Evolutionary conservation across 2,329 filamentous ascomycete genomes (phyloP).

Genomic region (Penicillium crustosum): DNA sequence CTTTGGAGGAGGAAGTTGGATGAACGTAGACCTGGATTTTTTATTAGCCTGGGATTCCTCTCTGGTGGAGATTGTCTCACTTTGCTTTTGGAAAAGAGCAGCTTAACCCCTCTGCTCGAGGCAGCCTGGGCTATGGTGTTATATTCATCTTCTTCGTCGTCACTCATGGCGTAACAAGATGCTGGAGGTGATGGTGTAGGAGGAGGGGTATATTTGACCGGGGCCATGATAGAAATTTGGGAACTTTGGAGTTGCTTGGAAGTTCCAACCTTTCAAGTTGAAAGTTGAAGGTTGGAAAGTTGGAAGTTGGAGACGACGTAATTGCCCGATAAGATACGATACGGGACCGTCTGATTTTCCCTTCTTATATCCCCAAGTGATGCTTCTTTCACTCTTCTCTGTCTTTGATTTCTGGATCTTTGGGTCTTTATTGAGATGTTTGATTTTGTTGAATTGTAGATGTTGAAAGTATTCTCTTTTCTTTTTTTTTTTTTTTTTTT

Average conservation of each 20-base stretch:
- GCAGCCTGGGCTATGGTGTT: constrained; percentile 83
- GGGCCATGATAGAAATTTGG: constrained; percentile 31
- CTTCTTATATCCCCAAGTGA: not conserved
- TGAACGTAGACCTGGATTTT: constrained; percentile 81
- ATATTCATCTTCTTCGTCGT: constrained; percentile 94
- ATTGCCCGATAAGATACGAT: constrained; percentile 10
- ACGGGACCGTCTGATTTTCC: not conserved
- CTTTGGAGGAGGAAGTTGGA: constrained; percentile 85
- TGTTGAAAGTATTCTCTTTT: not conserved
- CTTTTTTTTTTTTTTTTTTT: not conserved
- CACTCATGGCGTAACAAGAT: constrained; percentile 93
- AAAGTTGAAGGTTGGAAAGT: not conserved
- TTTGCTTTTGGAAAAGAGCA: constrained; percentile 97
- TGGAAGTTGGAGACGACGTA: constrained; percentile 5
- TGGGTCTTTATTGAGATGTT: not conserved
- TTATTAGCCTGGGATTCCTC: constrained; percentile 6
- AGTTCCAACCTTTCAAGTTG: not conserved
- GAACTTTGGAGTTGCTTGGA: not conserved
- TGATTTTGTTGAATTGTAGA: not conserved
- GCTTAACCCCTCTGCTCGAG: constrained; percentile 80
- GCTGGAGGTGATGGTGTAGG: constrained; percentile 69
- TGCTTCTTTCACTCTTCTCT: not conserved
- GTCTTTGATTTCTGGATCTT: not conserved
- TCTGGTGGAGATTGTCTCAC: constrained; percentile 45
- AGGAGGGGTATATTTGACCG: constrained; percentile 40